phyloP scores from a whole-genome alignment of 768 basidiomycete genomes.

The Phlebiopsis flavidoalba region DNA sequence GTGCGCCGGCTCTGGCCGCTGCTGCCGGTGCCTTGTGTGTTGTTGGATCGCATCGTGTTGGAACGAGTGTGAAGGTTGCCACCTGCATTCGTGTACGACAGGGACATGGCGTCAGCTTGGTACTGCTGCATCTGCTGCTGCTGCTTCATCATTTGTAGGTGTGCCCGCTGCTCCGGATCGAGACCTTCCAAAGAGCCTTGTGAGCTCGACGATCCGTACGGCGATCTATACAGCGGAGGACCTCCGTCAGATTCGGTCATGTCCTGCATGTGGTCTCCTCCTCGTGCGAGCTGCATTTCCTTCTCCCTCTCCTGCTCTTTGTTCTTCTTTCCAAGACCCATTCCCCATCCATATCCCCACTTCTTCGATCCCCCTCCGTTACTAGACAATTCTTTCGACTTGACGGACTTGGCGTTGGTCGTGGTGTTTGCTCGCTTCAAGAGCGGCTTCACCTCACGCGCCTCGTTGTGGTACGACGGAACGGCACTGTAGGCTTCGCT shows the following conservation, averaged over 20 bases:
- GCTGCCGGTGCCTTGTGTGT: background rate
- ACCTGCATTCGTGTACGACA: constrained; percentile 10
- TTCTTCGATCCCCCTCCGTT: constrained; percentile 26
- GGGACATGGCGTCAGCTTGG: background rate
- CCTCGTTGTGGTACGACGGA: constrained; percentile 6
- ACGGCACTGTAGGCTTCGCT: constrained; percentile 20
- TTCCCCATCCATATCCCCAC: constrained; percentile 64
- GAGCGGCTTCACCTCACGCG: constrained; percentile 19
- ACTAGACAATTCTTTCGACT: constrained; percentile 9
- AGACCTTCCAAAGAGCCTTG: background rate
- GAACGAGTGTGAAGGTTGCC: constrained; percentile 8
- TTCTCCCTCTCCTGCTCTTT: constrained; percentile 31
- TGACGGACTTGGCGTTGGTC: constrained; percentile 13
- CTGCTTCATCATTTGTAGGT: background rate
- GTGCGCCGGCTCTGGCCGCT: background rate
- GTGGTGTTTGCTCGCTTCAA: constrained; percentile 16
- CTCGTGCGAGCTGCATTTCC: constrained; percentile 27
- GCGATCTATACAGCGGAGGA: constrained; percentile 20
- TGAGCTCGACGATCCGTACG: constrained; percentile 6
- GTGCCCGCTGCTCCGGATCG: background rate
- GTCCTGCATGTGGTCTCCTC: constrained; percentile 24
- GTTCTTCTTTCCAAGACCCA: constrained; percentile 52
- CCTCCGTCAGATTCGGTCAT: constrained; percentile 25
- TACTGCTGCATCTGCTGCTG: background rate
- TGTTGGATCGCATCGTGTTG: constrained; percentile 10